Base-by-base conservation (phyloP, 805 yeast genomes). In the Cyberlindnera sargentensis region DNA sequence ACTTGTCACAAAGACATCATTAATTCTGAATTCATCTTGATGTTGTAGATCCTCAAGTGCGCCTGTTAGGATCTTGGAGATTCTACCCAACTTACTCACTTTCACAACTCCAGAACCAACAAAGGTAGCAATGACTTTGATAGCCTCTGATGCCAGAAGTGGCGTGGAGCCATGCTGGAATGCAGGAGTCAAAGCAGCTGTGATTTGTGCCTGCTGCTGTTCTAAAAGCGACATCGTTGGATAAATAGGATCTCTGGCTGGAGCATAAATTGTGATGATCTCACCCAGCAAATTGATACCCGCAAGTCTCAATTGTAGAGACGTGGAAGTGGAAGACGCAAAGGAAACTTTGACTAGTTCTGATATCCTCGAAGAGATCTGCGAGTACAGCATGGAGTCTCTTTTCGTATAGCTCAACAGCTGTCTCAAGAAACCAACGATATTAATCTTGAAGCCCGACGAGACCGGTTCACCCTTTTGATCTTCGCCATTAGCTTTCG, bases 201-300 rank as follows among this genome's bases (percentile, higher is more conserved):
- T 82, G 8, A 93, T 86, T 53, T 88, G 96, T 0, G 98, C 98
- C 55, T 93, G 96, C 56, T 85, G 95, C 62, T 90, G 97, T 51
- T 86, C 95, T 36, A 91, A 65, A 8, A 89, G 70, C 0, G 91
- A 75, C 11, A 75, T 74, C 3, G 80, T 79, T 0, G 86, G 82
- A 52, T 80, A 82, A 28, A 84, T 73, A 0, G 91, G 88, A 57
- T 85, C 96, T 8, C 68, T 73, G 39, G 79, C 62, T 26, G 72
- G 71, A 1, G 88, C 80, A 61, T 77, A 84, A 1, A 75, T 64
- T 7, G 68, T 71, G 29, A 93, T 67, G 2, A 85, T 70, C 37
- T 75, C 75, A 43, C 81, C 82, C 27, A 93, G 67, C 5, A 91
- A 65, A 11, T 68, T 67, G 29, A 91, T 66, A 1, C 97, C 96